These are phyloP conservation scores for Globisporangium lucens DNA, from an alignment of 352 stramenopile species.

Conservation along the genomic window DNA sequence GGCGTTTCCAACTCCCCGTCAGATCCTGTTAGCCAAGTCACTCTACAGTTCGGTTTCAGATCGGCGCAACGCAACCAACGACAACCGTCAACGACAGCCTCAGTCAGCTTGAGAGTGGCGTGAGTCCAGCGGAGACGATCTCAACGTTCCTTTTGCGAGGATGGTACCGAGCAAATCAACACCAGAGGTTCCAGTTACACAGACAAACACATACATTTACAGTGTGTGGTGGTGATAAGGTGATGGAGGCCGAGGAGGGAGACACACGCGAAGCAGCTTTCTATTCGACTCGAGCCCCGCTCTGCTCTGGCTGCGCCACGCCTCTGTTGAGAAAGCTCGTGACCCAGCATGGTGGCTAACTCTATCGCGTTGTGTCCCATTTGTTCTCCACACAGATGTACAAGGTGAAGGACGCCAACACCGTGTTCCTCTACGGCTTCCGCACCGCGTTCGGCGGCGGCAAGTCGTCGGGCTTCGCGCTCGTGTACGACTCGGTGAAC, in stretches of 20 bases:
- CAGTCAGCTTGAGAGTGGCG: no score
- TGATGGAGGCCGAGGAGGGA: neutral
- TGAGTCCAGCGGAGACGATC: no score
- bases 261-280: neutral
- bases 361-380: constrained; percentile 2
- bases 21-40: neutral
- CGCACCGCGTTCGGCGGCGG: constrained; percentile 97
- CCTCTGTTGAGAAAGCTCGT: neutral
- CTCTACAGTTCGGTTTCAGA: neutral
- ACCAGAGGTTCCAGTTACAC: neutral
- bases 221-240: neutral
- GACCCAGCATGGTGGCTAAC: neutral
- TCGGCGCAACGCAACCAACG: neutral
- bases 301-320: neutral
- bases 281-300: neutral
- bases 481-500: constrained; percentile 99
- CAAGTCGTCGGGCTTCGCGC: constrained; percentile 97
- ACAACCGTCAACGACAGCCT: neutral
- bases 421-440: constrained; percentile 97
- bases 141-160: no score
- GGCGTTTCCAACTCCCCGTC: neutral
- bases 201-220: neutral
- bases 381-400: constrained; percentile 71
- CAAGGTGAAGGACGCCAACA: constrained; percentile 95
- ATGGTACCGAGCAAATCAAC: neutral